These are phyloP conservation scores for Dothideomycetes sp. DNA, from an alignment of 2,329 filamentous ascomycete genomes.

Conservation along the genomic window DNA sequence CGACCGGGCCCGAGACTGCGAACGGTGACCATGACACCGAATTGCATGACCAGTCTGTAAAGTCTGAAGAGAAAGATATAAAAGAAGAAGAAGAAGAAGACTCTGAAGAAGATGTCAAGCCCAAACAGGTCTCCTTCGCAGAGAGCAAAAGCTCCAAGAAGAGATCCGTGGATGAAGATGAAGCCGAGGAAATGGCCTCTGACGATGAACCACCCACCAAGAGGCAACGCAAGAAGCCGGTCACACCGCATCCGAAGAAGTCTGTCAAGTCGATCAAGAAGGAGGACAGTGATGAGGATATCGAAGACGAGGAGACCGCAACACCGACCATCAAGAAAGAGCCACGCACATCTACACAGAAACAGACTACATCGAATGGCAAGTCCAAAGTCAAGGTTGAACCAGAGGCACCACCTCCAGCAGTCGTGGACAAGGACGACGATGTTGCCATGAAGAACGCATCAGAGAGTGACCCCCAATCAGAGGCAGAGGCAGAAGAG, in stretches of 20 bases:
- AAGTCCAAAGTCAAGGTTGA: slow-evolving; percentile 1
- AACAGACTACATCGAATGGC: background rate
- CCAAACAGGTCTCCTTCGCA: slow-evolving; percentile 1
- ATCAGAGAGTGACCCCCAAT: slow-evolving; percentile 11
- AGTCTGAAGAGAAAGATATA: slow-evolving; percentile 12
- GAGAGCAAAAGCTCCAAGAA: slow-evolving; percentile 20
- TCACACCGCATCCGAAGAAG: slow-evolving; percentile 3
- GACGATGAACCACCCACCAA: slow-evolving; percentile 24
- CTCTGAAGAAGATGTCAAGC: slow-evolving; percentile 5
- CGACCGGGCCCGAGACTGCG: slow-evolving; percentile 3
- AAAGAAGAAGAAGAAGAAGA: slow-evolving; percentile 17
- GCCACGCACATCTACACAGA: background rate
- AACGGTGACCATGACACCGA: background rate
- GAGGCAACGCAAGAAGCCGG: slow-evolving; percentile 20
- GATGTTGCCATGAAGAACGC: slow-evolving; percentile 10
- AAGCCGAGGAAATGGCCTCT: slow-evolving; percentile 11
- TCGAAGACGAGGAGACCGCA: slow-evolving; percentile 22
- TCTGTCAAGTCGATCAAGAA: slow-evolving; percentile 15
- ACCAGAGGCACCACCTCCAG: slow-evolving; percentile 2
- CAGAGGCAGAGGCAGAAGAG: slow-evolving; percentile 28
- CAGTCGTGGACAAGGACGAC: slow-evolving; percentile 13
- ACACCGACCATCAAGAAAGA: background rate
- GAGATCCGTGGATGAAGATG: slow-evolving; percentile 14
- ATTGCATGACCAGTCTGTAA: slow-evolving; percentile 1
- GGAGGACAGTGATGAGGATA: slow-evolving; percentile 13